These are phyloP conservation scores for Apiotrichum mycotoxinovorans DNA, from an alignment of 1,284 basidiomycete genomes.

Conservation along the genomic window DNA sequence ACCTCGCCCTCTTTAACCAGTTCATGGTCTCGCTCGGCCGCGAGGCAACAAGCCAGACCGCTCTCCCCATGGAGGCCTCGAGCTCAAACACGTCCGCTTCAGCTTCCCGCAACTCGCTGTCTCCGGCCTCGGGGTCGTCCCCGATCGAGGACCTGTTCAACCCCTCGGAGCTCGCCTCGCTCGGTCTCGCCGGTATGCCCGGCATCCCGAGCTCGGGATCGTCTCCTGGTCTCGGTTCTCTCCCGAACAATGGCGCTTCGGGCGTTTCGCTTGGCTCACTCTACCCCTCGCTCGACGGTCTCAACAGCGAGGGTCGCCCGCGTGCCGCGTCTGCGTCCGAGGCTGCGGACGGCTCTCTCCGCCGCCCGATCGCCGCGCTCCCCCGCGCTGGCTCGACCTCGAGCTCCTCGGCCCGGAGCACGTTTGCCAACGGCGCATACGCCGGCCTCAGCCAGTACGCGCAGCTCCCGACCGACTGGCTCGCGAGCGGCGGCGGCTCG, in stretches of 20 bases:
- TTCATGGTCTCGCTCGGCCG: slow-evolving; percentile 50
- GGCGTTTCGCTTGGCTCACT: slow-evolving; percentile 38
- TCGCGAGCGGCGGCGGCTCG: background rate
- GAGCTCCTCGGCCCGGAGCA: slow-evolving; percentile 10
- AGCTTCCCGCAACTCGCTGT: slow-evolving; percentile 29
- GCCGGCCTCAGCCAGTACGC: slow-evolving; percentile 21
- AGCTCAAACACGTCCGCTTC: slow-evolving; percentile 19
- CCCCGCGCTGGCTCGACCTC: slow-evolving; percentile 27
- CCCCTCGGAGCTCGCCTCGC: slow-evolving; percentile 47
- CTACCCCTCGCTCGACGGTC: slow-evolving; percentile 39
- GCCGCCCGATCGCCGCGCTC: slow-evolving; percentile 23
- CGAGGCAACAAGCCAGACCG: slow-evolving; percentile 31
- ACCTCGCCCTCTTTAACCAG: slow-evolving; percentile 51
- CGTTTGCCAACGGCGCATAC: slow-evolving; percentile 15
- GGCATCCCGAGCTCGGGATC: slow-evolving; percentile 36
- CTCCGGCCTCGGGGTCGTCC: slow-evolving; percentile 42
- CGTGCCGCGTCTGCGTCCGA: slow-evolving; percentile 15
- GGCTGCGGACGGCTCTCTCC: background rate
- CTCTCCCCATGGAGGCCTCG: slow-evolving; percentile 16
- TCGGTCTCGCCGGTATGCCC: slow-evolving; percentile 50
- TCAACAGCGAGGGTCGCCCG: slow-evolving; percentile 19
- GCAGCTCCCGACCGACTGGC: slow-evolving; percentile 16
- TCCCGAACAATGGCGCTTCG: slow-evolving; percentile 3
- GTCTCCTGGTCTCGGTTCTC: slow-evolving; percentile 2
- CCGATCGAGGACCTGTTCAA: slow-evolving; percentile 48